A percentile compares a stretch with the other conserved stretches of the same genome.
These are phyloP conservation scores for Botrytis tulipae DNA, from an alignment of 2,329 filamentous ascomycete species.

Conservation along the genomic window DNA sequence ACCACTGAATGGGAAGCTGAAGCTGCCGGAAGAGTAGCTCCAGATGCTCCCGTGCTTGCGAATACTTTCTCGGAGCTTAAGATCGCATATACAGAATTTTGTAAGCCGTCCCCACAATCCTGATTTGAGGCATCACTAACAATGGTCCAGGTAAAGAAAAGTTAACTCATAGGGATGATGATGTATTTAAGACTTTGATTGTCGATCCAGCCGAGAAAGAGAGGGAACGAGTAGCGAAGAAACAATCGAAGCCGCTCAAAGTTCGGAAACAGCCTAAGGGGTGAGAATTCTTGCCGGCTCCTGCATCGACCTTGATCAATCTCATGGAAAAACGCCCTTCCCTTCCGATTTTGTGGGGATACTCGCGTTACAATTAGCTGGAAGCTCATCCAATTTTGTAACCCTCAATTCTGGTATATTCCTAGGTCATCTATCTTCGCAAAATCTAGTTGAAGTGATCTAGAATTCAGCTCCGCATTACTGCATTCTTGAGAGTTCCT, in stretches of 20 bases:
- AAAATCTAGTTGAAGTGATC: too few species aligned
- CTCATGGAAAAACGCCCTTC: not conserved
- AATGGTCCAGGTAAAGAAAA: conserved; percentile 8
- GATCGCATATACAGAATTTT: conserved; percentile 9
- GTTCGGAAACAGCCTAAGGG: not conserved
- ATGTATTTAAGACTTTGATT: conserved; percentile 25
- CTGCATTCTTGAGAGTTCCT: too few species aligned
- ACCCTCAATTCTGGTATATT: too few species aligned
- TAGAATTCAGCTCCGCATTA: too few species aligned
- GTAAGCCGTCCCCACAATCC: not conserved
- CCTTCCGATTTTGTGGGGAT: too few species aligned
- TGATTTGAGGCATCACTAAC: not conserved
- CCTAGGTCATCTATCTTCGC: too few species aligned
- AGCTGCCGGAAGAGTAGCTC: not conserved
- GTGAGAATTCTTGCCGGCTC: not conserved
- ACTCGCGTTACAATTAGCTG: too few species aligned
- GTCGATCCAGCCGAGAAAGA: conserved; percentile 18
- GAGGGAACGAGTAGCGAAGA: conserved; percentile 12
- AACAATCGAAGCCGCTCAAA: conserved; percentile 1
- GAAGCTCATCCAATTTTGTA: too few species aligned
- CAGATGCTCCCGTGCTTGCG: conserved; percentile 11
- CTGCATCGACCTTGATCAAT: not conserved
- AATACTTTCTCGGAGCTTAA: conserved; percentile 20
- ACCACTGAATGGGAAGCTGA: conserved; percentile 25
- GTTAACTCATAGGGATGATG: conserved; percentile 24